These are phyloP conservation scores for Dovyalis caffra DNA, from an alignment of 345 rosid genomes.

Conservation along the genomic window DNA sequence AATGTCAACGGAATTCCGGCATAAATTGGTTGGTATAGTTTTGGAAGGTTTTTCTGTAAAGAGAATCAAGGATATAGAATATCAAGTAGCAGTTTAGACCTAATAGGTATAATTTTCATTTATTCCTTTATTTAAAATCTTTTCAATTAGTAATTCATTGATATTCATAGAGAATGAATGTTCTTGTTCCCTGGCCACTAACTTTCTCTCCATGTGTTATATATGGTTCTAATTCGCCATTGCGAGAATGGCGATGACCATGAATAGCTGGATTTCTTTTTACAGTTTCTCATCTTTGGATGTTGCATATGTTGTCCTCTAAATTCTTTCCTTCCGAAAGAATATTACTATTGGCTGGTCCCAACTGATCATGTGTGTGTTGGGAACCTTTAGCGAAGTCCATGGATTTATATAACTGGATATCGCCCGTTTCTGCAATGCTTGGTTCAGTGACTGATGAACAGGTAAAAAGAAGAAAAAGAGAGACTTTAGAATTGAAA, in stretches of 20 bases:
- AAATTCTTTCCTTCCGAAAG: background rate
- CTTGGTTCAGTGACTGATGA: background rate
- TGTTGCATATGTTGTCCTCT: background rate
- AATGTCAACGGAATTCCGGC: background rate
- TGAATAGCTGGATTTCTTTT: background rate
- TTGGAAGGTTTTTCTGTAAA: constrained; percentile 9
- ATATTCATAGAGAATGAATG: background rate
- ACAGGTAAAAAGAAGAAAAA: background rate
- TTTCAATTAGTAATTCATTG: background rate
- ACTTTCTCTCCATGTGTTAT: background rate
- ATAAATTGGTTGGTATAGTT: constrained; percentile 6
- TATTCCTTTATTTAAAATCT: background rate
- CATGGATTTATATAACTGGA: background rate
- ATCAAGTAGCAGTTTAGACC: constrained; percentile 3
- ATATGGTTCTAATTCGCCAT: background rate
- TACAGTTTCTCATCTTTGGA: background rate
- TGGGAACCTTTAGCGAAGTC: background rate
- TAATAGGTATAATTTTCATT: constrained; percentile 10
- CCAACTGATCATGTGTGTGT: too few relatives aligned
- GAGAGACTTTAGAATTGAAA: too few relatives aligned
- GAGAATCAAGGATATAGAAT: constrained; percentile 5
- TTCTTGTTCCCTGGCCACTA: background rate
- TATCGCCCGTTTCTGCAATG: background rate
- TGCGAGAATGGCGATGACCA: background rate
- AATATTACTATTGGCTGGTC: background rate